Evolutionary conservation across 2,329 filamentous ascomycete species (phyloP).

Genomic region (Pseudopithomyces chartarum): DNA sequence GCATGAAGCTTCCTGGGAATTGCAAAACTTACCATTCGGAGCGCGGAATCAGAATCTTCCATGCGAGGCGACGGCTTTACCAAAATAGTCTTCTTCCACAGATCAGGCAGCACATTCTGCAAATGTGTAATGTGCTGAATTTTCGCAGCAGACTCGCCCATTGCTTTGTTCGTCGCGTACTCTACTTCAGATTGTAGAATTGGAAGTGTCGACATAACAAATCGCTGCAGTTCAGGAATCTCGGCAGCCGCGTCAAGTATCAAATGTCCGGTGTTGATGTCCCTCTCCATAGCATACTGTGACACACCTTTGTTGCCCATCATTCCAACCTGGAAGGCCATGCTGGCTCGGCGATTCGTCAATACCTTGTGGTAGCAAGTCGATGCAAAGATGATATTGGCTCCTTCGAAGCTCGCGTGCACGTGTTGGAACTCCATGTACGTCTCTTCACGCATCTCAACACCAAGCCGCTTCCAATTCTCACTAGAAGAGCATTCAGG

Average conservation of each 20-base stretch:
- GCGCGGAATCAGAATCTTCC: constrained; percentile 2
- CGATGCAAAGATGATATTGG: constrained; percentile 42
- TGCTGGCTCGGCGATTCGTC: neutral
- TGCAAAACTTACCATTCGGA: neutral
- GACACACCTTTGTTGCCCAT: neutral
- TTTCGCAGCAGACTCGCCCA: neutral
- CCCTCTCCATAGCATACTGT: neutral
- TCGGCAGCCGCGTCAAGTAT: constrained; percentile 1
- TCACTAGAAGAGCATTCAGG: neutral
- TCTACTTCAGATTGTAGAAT: neutral
- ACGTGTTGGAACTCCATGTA: constrained; percentile 37
- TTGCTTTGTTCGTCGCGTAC: neutral
- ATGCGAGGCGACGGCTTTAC: constrained; percentile 1
- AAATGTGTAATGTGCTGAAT: neutral
- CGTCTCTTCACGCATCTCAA: constrained; percentile 44
- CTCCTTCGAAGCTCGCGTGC: constrained; percentile 39
- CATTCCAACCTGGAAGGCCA: neutral
- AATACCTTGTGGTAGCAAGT: constrained; percentile 26
- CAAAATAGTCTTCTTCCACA: neutral
- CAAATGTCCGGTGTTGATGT: neutral
- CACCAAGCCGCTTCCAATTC: constrained; percentile 27
- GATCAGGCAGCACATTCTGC: neutral
- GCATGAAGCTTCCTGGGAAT: neutral
- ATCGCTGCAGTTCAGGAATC: neutral
- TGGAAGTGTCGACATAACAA: neutral